These are phyloP conservation scores for Leccinum pachyderme DNA, from an alignment of 1,284 basidiomycete genomes.

Conservation along the genomic window DNA sequence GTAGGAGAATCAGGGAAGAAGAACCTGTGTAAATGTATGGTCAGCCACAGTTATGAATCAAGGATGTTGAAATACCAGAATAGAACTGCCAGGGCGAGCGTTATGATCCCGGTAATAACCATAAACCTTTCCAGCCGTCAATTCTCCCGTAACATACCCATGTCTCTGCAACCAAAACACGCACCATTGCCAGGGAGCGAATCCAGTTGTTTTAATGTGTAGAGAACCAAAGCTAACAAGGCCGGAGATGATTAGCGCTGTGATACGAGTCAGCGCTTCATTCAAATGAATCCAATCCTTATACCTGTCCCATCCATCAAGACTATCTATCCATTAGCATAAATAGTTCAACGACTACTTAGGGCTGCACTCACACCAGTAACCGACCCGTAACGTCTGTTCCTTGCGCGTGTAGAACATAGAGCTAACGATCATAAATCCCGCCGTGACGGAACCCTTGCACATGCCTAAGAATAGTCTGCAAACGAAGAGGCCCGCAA, in stretches of 20 bases:
- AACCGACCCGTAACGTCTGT: slow-evolving; percentile 65
- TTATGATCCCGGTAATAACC: slow-evolving; percentile 67
- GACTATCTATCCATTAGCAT: slow-evolving; percentile 32
- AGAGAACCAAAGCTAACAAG: slow-evolving; percentile 69
- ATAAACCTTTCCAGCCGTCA: slow-evolving; percentile 52
- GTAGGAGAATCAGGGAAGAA: slow-evolving; percentile 71
- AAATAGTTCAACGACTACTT: neutral
- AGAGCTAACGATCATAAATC: slow-evolving; percentile 71
- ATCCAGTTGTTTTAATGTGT: slow-evolving; percentile 51
- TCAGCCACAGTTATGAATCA: slow-evolving; percentile 6
- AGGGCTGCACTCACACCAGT: slow-evolving; percentile 60
- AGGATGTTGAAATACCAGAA: slow-evolving; percentile 46
- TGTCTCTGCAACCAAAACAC: slow-evolving; percentile 9
- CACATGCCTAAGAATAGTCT: slow-evolving; percentile 73
- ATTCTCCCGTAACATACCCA: neutral
- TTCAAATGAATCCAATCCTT: neutral
- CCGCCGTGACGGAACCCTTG: slow-evolving; percentile 75
- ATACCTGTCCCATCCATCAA: slow-evolving; percentile 53
- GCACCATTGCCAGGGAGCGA: slow-evolving; percentile 71
- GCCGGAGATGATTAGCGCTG: slow-evolving; percentile 62
- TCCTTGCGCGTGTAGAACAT: slow-evolving; percentile 82
- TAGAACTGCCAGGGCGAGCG: slow-evolving; percentile 47
- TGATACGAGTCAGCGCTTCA: neutral
- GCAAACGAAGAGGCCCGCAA: no score
- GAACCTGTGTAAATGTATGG: slow-evolving; percentile 48